Evolutionary conservation across 2,329 filamentous ascomycete species (phyloP).

Genomic region (Neofusicoccum cordaticola): DNA sequence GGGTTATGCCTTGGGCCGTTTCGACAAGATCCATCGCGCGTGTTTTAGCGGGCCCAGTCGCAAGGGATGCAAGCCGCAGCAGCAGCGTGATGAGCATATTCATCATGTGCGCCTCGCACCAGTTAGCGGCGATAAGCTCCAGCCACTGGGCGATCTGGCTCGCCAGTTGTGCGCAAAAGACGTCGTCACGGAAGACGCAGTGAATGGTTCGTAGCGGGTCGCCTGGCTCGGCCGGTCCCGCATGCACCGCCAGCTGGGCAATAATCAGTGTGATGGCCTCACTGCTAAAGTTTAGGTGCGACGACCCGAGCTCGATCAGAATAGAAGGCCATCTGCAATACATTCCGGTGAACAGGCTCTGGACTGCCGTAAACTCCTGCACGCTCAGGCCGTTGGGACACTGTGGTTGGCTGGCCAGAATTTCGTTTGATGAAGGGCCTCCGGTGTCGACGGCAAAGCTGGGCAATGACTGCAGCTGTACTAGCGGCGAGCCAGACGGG

Average conservation of each 20-base stretch:
- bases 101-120: slow-evolving; percentile 60
- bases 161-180: slow-evolving; percentile 50
- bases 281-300: slow-evolving; percentile 59
- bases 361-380: slow-evolving; percentile 55
- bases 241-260: slow-evolving; percentile 53
- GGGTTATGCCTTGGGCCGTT: slow-evolving; percentile 43
- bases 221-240: slow-evolving; percentile 47
- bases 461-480: slow-evolving; percentile 25
- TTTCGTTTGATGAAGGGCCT: slow-evolving; percentile 54
- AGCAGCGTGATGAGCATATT: slow-evolving; percentile 54
- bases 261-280: slow-evolving; percentile 52
- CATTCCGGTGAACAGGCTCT: slow-evolving; percentile 47
- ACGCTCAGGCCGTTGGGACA: slow-evolving; percentile 49
- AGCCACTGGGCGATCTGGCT: slow-evolving; percentile 49
- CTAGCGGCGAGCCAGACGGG: slow-evolving; percentile 38
- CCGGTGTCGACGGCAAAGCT: slow-evolving; percentile 28
- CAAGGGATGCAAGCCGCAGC: slow-evolving; percentile 40
- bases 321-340: slow-evolving; percentile 50
- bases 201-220: slow-evolving; percentile 48
- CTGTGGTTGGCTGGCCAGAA: slow-evolving; percentile 49
- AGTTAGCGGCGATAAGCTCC: slow-evolving; percentile 50
- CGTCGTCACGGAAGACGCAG: slow-evolving; percentile 46
- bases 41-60: background rate
- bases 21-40: slow-evolving; percentile 35
- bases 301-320: slow-evolving; percentile 50